Conservation (phyloP, 768 basidiomycete species). For the Lentinula detonsa region DNA sequence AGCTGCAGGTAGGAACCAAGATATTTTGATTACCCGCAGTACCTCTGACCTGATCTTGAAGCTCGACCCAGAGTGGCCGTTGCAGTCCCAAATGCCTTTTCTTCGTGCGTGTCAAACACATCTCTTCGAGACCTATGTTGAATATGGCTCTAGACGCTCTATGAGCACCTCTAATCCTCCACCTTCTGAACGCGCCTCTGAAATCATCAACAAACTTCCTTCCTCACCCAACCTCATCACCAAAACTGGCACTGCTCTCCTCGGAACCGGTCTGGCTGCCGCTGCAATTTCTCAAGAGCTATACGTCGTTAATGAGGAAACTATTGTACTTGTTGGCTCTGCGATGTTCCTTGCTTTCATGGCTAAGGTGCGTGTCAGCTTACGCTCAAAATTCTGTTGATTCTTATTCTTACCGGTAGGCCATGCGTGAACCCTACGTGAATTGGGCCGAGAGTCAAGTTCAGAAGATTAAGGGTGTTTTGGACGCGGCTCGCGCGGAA, state of each 20-base stretch:
- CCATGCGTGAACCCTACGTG: slow-evolving; percentile 80
- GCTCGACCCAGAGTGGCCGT: slow-evolving; percentile 52
- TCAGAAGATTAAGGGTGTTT: slow-evolving; percentile 72
- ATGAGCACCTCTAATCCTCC: slow-evolving; percentile 56
- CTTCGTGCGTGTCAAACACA: slow-evolving; percentile 34
- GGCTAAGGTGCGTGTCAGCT: slow-evolving; percentile 53
- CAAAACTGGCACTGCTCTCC: slow-evolving; percentile 90
- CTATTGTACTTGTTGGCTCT: slow-evolving; percentile 80
- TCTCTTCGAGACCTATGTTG: slow-evolving; percentile 5
- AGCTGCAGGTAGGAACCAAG: slow-evolving; percentile 43
- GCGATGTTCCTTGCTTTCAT: slow-evolving; percentile 78
- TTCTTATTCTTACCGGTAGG: slow-evolving; percentile 29
- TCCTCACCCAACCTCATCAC: slow-evolving; percentile 85
- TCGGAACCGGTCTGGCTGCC: slow-evolving; percentile 84
- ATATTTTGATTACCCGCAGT: no score
- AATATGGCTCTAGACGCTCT: slow-evolving; percentile 43
- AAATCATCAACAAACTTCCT: slow-evolving; percentile 84
- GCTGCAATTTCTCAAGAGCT: slow-evolving; percentile 96
- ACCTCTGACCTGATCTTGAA: slow-evolving; percentile 16
- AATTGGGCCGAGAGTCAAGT: slow-evolving; percentile 92
- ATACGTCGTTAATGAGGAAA: slow-evolving; percentile 97
- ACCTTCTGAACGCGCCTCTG: slow-evolving; percentile 79
- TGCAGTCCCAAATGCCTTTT: slow-evolving; percentile 36
- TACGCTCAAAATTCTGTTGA: not conserved
- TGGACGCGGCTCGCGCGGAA: slow-evolving; percentile 75